A percentile compares a stretch with the other conserved stretches of the same genome.
phyloP scores from a whole-genome alignment of 2,329 filamentous ascomycete genomes.

The Pezicula rhizophila region DNA sequence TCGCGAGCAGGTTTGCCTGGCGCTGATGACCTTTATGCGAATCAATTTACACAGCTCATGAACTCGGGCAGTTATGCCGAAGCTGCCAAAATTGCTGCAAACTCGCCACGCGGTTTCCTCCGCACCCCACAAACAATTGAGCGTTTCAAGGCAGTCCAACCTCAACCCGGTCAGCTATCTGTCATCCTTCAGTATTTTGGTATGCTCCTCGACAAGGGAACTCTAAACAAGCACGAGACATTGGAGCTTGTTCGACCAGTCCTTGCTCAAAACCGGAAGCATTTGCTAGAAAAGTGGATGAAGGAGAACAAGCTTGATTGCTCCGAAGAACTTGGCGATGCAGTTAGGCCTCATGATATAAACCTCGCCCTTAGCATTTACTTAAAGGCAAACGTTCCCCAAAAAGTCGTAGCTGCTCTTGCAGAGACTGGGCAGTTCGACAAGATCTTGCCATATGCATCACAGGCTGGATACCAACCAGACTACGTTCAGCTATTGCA shows the following conservation, averaged over 20 bases:
- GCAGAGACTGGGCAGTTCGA: slow-evolving; percentile 96
- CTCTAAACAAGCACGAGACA: slow-evolving; percentile 87
- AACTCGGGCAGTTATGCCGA: slow-evolving; percentile 73
- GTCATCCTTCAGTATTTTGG: slow-evolving; percentile 97
- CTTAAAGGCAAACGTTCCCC: slow-evolving; percentile 79
- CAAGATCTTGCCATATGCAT: slow-evolving; percentile 88
- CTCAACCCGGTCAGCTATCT: slow-evolving; percentile 79
- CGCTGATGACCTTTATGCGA: slow-evolving; percentile 86
- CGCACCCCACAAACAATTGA: slow-evolving; percentile 94
- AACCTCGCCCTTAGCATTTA: slow-evolving; percentile 85
- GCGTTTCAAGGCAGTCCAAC: slow-evolving; percentile 82
- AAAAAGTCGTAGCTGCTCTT: slow-evolving; percentile 92
- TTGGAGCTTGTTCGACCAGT: slow-evolving; percentile 91
- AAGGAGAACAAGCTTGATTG: slow-evolving; percentile 92
- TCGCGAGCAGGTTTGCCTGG: slow-evolving; percentile 90
- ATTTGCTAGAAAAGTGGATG: slow-evolving; percentile 96
- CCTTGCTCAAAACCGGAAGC: slow-evolving; percentile 87
- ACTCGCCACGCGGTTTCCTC: slow-evolving; percentile 92
- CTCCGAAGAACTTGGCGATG: slow-evolving; percentile 93
- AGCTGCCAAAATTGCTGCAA: slow-evolving; percentile 92
- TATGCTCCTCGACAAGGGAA: slow-evolving; percentile 91
- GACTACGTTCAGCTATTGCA: slow-evolving; percentile 90
- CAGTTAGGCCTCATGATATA: slow-evolving; percentile 84
- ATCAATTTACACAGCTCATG: slow-evolving; percentile 88
- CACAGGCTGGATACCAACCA: slow-evolving; percentile 81